Conservation (phyloP, 345 rosid species). For the Melaleuca quinquenervia region DNA sequence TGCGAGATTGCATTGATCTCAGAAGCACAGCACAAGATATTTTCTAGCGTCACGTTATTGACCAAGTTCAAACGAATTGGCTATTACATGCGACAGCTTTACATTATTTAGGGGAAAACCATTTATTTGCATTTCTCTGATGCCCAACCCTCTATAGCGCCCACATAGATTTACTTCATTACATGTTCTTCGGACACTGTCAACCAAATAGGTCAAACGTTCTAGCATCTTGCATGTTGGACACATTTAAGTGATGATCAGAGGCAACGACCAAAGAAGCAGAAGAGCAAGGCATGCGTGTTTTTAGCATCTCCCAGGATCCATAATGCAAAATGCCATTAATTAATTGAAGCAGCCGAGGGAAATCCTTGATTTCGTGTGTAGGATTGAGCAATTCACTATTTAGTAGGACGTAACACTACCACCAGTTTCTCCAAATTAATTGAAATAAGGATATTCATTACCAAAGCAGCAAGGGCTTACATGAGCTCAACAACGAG, state of each 20-base stretch:
- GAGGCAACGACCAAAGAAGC: not conserved
- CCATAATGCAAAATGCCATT: not conserved
- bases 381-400: not conserved
- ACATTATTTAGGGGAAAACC: not conserved
- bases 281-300: not conserved
- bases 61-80: not conserved
- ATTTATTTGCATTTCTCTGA: not conserved
- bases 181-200: not conserved
- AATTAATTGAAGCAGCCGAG: not conserved
- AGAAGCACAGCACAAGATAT: not conserved
- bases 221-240: not conserved
- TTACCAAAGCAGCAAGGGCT: slow-evolving; percentile 21
- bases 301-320: not conserved
- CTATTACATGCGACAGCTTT: not conserved
- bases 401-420: not conserved
- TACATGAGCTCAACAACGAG: slow-evolving; percentile 79
- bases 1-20: not conserved
- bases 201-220: not conserved
- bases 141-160: not conserved
- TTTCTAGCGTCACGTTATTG: not conserved
- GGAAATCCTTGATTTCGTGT: not conserved
- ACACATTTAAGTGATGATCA: not conserved
- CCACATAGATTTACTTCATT: not conserved
- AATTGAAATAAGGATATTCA: not conserved
- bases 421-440: not conserved